Evolutionary conservation across 768 basidiomycete genomes (phyloP).

Genomic region (Erythrobasidium yunnanense): DNA sequence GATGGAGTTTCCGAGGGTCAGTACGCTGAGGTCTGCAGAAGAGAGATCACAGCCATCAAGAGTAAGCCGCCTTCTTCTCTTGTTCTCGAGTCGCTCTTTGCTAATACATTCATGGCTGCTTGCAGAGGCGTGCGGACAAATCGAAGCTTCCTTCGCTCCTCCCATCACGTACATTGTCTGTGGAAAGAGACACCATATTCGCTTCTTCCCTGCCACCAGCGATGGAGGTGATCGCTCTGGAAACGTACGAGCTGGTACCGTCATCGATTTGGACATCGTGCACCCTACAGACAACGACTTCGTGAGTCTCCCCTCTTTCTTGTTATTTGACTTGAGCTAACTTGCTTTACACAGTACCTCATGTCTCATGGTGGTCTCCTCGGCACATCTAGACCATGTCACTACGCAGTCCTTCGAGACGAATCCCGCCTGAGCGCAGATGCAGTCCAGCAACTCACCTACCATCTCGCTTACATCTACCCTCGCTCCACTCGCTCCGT

Average conservation of each 20-base stretch:
- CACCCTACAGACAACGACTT: conserved; percentile 24
- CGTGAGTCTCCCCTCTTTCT: conserved; percentile 3
- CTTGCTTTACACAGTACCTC: conserved; percentile 1
- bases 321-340: not conserved
- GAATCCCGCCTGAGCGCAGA: conserved; percentile 61
- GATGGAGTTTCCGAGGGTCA: conserved; percentile 31
- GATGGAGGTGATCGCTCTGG: conserved; percentile 23
- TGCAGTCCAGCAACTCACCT: conserved; percentile 61
- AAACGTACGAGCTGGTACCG: conserved; percentile 28
- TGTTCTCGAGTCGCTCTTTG: not conserved
- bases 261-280: conserved; percentile 25
- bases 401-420: conserved; percentile 44
- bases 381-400: conserved; percentile 17
- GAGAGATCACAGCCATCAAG: conserved; percentile 11
- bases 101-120: no score
- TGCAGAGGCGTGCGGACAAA: conserved; percentile 5
- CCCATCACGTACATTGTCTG: conserved; percentile 26
- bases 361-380: conserved; percentile 27
- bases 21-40: conserved; percentile 22
- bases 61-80: conserved; percentile 6
- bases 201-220: conserved; percentile 22
- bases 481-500: conserved; percentile 75
- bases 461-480: conserved; percentile 61
- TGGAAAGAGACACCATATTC: conserved; percentile 30
- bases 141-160: conserved; percentile 6